These are phyloP conservation scores for Russula foetens DNA, from an alignment of 768 basidiomycete species.

Conservation along the genomic window DNA sequence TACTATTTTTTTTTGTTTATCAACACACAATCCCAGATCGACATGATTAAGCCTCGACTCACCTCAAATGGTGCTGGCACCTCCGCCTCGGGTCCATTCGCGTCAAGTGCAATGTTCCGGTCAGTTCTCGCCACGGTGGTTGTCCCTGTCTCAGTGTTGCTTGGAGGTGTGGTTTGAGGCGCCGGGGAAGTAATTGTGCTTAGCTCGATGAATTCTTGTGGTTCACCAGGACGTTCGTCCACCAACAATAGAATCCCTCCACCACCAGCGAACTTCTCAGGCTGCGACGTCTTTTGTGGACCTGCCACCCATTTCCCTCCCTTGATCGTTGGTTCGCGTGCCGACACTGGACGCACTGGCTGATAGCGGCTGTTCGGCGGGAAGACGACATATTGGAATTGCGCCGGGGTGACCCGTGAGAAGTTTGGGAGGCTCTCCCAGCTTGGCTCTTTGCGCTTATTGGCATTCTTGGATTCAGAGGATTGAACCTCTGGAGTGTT, in stretches of 20 bases:
- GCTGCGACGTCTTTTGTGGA: conserved; percentile 26
- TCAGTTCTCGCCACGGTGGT: conserved; percentile 22
- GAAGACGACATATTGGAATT: conserved; percentile 81
- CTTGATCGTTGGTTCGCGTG: conserved; percentile 22
- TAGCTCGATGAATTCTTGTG: conserved; percentile 65
- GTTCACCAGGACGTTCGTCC: conserved; percentile 64
- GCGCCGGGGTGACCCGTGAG: conserved; percentile 85
- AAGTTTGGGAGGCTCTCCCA: conserved; percentile 79
- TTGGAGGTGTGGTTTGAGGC: conserved; percentile 23
- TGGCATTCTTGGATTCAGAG: conserved; percentile 32
- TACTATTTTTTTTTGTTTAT: conserved; percentile 55
- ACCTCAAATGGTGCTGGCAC: conserved; percentile 84
- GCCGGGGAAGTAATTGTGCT: conserved; percentile 28
- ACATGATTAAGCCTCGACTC: conserved; percentile 23
- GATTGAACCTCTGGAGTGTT: conserved; percentile 39
- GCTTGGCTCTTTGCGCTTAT: conserved; percentile 67
- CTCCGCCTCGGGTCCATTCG: conserved; percentile 61
- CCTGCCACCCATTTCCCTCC: conserved; percentile 24
- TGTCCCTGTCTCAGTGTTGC: conserved; percentile 25
- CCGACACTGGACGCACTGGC: conserved; percentile 77
- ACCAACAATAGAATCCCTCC: conserved; percentile 82
- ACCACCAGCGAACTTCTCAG: conserved; percentile 66
- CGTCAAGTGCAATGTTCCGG: conserved; percentile 59
- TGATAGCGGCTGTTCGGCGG: conserved; percentile 72
- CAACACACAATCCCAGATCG: conserved; percentile 19